Evolutionary conservation across 768 basidiomycete species (phyloP).

Genomic region (Tulasnella sp.): DNA sequence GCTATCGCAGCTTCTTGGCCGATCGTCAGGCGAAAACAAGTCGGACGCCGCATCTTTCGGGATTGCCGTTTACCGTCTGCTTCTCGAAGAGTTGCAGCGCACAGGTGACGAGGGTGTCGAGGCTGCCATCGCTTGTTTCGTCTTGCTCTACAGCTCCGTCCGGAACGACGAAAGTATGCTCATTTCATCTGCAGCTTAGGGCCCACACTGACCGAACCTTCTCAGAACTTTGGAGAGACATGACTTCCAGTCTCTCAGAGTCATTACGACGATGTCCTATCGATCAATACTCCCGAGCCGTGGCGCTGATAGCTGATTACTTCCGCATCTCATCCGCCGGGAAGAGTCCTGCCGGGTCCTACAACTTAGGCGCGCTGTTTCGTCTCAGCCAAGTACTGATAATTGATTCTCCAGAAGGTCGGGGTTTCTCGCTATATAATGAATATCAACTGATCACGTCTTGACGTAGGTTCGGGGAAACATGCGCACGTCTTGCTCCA

Average conservation of each 20-base stretch:
- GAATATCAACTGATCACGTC: background rate
- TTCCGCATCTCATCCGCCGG: background rate
- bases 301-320: background rate
- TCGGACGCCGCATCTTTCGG: background rate
- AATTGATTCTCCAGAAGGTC: background rate
- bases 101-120: background rate
- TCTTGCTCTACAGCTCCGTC: background rate
- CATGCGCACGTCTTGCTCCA: background rate
- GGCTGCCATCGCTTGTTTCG: background rate
- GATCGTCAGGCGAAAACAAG: background rate
- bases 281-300: background rate
- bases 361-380: background rate
- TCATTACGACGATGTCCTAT: background rate
- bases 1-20: background rate
- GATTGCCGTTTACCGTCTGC: background rate
- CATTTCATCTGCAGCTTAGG: too few species aligned
- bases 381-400: background rate
- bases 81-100: background rate
- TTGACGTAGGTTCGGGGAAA: background rate
- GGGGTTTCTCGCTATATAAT: background rate
- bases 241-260: background rate
- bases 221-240: background rate
- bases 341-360: background rate
- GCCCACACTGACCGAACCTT: too few species aligned
- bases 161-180: background rate